Base-by-base conservation (phyloP, 495 filamentous ascomycete genomes). In the Xylaria longipes region DNA sequence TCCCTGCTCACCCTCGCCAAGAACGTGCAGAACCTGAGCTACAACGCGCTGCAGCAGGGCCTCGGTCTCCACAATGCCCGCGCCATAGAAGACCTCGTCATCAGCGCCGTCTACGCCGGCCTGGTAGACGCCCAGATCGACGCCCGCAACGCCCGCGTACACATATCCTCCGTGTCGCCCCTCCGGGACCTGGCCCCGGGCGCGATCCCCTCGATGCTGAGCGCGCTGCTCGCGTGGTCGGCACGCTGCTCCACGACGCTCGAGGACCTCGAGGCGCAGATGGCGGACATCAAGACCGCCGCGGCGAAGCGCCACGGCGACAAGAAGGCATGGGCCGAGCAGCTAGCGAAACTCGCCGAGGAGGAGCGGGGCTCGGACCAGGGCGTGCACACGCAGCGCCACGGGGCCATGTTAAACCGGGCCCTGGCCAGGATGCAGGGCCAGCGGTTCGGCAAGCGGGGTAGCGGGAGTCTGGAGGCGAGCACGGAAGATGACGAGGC, bases 81-180 rank as follows among this genome's bases (percentile, higher is more conserved):
- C 41, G 90, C 91, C 50, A 91, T 99, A 74, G 96, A 99, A 85
- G 89, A 94, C 74, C 91, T 98, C 66, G 88, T 98, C 70, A 97
- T 96, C 79, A 89, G 89, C 73, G 89, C 94, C 73, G 92, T 98
- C 81, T 98, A 98, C 86, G 87, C 91, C 46, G 91, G 90, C 25
- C 89, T 99, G 0, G 80, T 99, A 45, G 86, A 86, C 31, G 96
- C 89, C 9, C 94, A 93, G 72, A 91, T 98, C 46, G 93, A 95
- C 78, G 93, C 95, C 14, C 86, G 87, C 57, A 82, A 89, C 70
- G 88, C 90, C 25, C 85, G 85, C 72, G 90, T 98, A 27, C 89
- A 89, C 76, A 89, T 98, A 56, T 91, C 91, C 65, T 89, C 91
- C 72, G 89, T 97, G 54, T 88, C 94, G 0, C 90, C 94, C 2